These are phyloP conservation scores for Solanum appendiculatum DNA, from an alignment of 257 asterid species.

Conservation along the genomic window DNA sequence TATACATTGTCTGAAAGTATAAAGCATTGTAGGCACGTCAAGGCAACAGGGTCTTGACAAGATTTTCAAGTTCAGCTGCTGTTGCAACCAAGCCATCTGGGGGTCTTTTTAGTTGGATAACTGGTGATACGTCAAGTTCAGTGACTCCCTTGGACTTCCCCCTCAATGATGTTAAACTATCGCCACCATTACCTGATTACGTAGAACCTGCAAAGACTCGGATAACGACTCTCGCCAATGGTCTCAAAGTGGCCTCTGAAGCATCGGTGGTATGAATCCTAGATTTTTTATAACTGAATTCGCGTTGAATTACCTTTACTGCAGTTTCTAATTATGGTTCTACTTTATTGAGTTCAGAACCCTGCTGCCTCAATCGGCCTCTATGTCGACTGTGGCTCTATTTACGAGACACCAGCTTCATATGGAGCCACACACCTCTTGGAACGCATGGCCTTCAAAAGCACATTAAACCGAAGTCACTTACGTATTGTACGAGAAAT, in stretches of 20 bases:
- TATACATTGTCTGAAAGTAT: neutral
- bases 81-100: conserved; percentile 53
- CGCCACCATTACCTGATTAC: conserved; percentile 69
- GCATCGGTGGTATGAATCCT: conserved; percentile 50
- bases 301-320: neutral
- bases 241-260: conserved; percentile 72
- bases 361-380: conserved; percentile 82
- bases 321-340: neutral
- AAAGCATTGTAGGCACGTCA: conserved; percentile 34
- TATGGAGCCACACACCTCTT: conserved; percentile 80
- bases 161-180: conserved; percentile 49
- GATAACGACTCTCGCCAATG: conserved; percentile 69
- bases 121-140: conserved; percentile 45
- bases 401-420: conserved; percentile 62
- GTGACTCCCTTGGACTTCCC: conserved; percentile 76
- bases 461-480: conserved; percentile 74
- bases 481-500: conserved; percentile 78
- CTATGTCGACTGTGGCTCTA: conserved; percentile 84
- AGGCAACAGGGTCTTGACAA: conserved; percentile 33
- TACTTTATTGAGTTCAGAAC: conserved; percentile 30
- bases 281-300: neutral
- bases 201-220: conserved; percentile 66
- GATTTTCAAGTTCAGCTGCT: conserved; percentile 65
- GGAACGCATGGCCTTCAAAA: conserved; percentile 96
- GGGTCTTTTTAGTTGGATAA: conserved; percentile 58